phyloP scores from a whole-genome alignment of 1,284 basidiomycete species.

The Malassezia pachydermatis region DNA sequence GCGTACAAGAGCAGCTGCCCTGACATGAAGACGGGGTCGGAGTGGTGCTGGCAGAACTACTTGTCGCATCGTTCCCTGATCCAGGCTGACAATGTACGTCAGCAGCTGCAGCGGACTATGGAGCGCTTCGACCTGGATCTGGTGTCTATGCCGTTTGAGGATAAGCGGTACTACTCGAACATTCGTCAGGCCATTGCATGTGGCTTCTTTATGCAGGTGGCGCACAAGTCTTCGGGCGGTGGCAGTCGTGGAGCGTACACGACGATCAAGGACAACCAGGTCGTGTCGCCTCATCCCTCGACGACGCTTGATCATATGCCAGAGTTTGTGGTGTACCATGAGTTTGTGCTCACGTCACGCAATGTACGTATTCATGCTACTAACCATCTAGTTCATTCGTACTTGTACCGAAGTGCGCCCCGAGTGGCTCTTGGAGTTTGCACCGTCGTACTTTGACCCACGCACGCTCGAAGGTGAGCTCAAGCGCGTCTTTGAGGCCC shows the following conservation, averaged over 20 bases:
- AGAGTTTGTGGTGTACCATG: constrained; percentile 96
- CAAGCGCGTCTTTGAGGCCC: constrained; percentile 32
- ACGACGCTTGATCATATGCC: constrained; percentile 85
- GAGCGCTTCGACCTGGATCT: constrained; percentile 66
- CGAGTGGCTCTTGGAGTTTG: constrained; percentile 83
- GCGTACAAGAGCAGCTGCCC: constrained; percentile 62
- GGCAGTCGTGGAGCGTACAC: constrained; percentile 48
- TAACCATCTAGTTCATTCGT: constrained; percentile 59
- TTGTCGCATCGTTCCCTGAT: constrained; percentile 71
- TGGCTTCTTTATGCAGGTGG: constrained; percentile 98
- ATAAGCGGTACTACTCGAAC: constrained; percentile 66
- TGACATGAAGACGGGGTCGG: constrained; percentile 29
- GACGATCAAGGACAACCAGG: constrained; percentile 89
- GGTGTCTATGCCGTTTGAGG: constrained; percentile 63
- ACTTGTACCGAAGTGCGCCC: constrained; percentile 78
- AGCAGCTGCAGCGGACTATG: constrained; percentile 83
- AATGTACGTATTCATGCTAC: constrained; percentile 54
- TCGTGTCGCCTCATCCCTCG: constrained; percentile 84
- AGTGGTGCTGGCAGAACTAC: constrained; percentile 91
- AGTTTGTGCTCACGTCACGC: constrained; percentile 79
- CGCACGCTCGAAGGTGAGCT: constrained; percentile 38
- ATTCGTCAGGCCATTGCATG: constrained; percentile 76
- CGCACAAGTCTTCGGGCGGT: constrained; percentile 58
- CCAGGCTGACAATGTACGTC: constrained; percentile 91
- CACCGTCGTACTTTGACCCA: constrained; percentile 66